Percentiles rank a stretch among this genome's conserved stretches.
Conservation (phyloP, 2,329 filamentous ascomycete species). For the Aspergillus bombycis region DNA sequence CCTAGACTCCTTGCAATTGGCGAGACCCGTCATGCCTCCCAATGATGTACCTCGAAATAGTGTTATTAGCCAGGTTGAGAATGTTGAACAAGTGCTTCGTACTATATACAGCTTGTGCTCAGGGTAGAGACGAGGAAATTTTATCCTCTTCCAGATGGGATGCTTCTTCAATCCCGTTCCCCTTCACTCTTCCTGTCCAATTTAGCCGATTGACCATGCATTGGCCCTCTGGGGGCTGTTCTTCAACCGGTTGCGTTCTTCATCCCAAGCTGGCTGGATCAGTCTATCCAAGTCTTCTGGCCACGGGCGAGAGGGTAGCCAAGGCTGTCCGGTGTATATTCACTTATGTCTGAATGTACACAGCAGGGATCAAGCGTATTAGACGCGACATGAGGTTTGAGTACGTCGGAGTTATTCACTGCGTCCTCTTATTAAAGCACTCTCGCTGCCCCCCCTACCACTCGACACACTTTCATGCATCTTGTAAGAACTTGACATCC, state of each 20-base stretch:
- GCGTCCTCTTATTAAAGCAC: not conserved
- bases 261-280: not conserved
- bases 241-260: not conserved
- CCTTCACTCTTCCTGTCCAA: not conserved
- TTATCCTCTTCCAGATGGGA: not conserved
- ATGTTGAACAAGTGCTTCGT: not conserved
- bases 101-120: not conserved
- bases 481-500: not conserved
- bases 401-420: not conserved
- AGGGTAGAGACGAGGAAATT: not conserved
- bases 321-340: not conserved
- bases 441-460: not conserved
- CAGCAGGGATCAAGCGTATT: not conserved
- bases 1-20: constrained; percentile 2
- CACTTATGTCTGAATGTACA: not conserved
- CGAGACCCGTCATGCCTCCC: not conserved
- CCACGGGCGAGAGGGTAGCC: not conserved
- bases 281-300: not conserved
- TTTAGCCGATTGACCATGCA: not conserved
- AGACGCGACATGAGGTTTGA: not conserved
- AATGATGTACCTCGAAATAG: not conserved
- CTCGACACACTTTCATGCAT: not conserved
- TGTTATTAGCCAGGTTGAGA: not conserved
- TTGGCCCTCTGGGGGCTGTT: not conserved
- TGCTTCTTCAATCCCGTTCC: not conserved